Percentiles rank a stretch among this genome's conserved stretches.
phyloP scores from a whole-genome alignment of 805 yeast genomes.

The Starmerella potacharoeniae region DNA sequence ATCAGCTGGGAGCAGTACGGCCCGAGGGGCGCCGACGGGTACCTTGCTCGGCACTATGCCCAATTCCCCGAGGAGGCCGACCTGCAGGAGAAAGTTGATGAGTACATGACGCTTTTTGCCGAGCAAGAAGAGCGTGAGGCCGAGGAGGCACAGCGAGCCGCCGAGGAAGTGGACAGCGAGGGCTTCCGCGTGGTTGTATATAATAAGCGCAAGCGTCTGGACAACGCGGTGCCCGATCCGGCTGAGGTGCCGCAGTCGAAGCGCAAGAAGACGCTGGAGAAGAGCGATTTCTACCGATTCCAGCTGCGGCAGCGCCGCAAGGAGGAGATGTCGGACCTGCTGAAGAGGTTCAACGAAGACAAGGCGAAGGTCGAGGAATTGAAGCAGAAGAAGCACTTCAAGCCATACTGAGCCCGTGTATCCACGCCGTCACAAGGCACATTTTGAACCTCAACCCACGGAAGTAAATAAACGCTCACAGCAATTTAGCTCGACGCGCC shows the following conservation, averaged over 20 bases:
- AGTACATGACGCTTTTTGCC: constrained; percentile 56
- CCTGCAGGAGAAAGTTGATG: constrained; percentile 46
- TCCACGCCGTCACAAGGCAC: neutral
- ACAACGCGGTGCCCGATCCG: constrained; percentile 37
- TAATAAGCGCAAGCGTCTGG: constrained; percentile 68
- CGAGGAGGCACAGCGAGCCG: constrained; percentile 23
- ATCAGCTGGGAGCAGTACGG: constrained; percentile 32
- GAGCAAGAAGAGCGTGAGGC: constrained; percentile 44
- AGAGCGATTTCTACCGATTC: constrained; percentile 88
- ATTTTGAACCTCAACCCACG: neutral
- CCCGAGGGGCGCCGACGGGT: constrained; percentile 32
- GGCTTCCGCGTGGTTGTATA: constrained; percentile 90
- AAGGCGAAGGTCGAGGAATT: constrained; percentile 71
- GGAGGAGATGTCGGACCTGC: constrained; percentile 77
- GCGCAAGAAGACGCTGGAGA: constrained; percentile 60
- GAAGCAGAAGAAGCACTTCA: constrained; percentile 72
- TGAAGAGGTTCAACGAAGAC: constrained; percentile 76
- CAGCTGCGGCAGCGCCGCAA: constrained; percentile 91
- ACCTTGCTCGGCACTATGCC: constrained; percentile 29
- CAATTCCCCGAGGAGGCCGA: constrained; percentile 36
- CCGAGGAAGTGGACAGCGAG: constrained; percentile 71
- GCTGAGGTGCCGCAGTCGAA: constrained; percentile 21
- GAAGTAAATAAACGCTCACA: neutral
- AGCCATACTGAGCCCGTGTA: constrained; percentile 51
- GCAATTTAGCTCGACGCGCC: neutral